Evolutionary conservation across 805 yeast species (phyloP).

Genomic region (Starmerella geochares): DNA sequence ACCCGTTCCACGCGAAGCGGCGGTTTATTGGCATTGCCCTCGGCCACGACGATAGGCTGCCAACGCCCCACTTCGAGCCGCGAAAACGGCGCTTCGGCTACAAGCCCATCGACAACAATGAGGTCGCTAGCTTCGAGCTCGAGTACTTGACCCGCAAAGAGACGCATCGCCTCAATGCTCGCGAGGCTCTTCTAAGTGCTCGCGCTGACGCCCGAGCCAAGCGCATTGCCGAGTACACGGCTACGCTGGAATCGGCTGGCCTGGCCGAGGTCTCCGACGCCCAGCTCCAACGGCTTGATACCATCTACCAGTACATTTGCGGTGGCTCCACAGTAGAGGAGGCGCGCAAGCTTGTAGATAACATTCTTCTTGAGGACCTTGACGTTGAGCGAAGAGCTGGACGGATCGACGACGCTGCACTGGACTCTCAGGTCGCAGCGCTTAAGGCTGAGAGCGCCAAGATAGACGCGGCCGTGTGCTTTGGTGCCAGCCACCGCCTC

Average conservation of each 20-base stretch:
- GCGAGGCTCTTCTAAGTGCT: slow-evolving; percentile 35
- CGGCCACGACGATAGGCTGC: slow-evolving; percentile 50
- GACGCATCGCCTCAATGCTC: slow-evolving; percentile 44
- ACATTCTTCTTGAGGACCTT: slow-evolving; percentile 36
- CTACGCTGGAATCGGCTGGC: slow-evolving; percentile 29
- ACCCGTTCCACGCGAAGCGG: slow-evolving; percentile 93
- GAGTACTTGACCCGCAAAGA: slow-evolving; percentile 59
- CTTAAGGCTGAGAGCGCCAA: slow-evolving; percentile 34
- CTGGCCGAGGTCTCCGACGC: slow-evolving; percentile 26
- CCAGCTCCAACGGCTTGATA: slow-evolving; percentile 42
- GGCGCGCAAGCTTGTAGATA: slow-evolving; percentile 51
- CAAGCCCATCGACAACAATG: slow-evolving; percentile 41
- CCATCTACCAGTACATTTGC: slow-evolving; percentile 44
- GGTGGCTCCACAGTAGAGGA: slow-evolving; percentile 51
- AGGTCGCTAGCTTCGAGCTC: slow-evolving; percentile 49
- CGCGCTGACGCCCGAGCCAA: slow-evolving; percentile 37
- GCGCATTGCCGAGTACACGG: slow-evolving; percentile 29
- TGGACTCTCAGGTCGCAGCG: slow-evolving; percentile 31
- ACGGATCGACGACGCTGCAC: slow-evolving; percentile 31
- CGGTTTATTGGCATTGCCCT: slow-evolving; percentile 84
- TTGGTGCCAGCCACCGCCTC: slow-evolving; percentile 33
- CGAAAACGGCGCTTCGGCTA: slow-evolving; percentile 76
- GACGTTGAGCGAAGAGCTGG: slow-evolving; percentile 31
- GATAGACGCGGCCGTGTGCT: slow-evolving; percentile 28
- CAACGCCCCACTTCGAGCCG: slow-evolving; percentile 88